Evolutionary conservation across 192 early-diverging fungal species (phyloP).

Genomic region (Entrophospora sp.): DNA sequence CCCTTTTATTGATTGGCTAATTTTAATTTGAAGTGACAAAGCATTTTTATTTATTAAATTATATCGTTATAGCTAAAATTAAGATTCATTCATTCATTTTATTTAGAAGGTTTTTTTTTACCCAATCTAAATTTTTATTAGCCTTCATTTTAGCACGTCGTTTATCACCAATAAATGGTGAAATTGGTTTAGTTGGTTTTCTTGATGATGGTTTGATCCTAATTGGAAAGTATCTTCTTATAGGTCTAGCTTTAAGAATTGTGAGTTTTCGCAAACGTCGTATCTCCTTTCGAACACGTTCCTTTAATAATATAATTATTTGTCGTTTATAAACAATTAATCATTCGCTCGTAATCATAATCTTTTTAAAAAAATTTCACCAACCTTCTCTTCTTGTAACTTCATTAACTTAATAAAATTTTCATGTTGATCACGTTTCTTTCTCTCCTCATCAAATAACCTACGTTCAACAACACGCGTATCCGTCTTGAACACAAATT

Average conservation of each 20-base stretch:
- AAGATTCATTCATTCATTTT: too few relatives aligned
- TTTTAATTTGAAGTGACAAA: too few relatives aligned
- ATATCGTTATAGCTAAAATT: too few relatives aligned
- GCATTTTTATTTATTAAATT: too few relatives aligned
- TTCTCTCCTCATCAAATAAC: not conserved
- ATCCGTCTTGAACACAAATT: not conserved
- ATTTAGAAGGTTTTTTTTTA: too few relatives aligned
- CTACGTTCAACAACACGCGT: not conserved
- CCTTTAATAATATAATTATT: not conserved
- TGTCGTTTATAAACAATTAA: not conserved
- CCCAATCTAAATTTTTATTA: too few relatives aligned
- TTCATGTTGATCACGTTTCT: not conserved
- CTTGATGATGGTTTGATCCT: not conserved
- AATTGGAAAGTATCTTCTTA: not conserved
- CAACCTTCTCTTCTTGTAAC: constrained; percentile 1
- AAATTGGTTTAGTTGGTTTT: not conserved
- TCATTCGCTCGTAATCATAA: not conserved
- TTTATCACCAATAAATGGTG: constrained; percentile 10
- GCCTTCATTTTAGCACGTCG: not conserved
- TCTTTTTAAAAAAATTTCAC: not conserved
- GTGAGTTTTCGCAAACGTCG: not conserved
- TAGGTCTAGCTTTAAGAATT: not conserved
- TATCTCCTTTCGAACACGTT: not conserved
- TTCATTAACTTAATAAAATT: not conserved
- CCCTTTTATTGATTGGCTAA: too few relatives aligned